A percentile compares a stretch with the other conserved stretches of the same genome.
phyloP scores from a whole-genome alignment of 1,284 basidiomycete genomes.

The Cronartium ribicola region DNA sequence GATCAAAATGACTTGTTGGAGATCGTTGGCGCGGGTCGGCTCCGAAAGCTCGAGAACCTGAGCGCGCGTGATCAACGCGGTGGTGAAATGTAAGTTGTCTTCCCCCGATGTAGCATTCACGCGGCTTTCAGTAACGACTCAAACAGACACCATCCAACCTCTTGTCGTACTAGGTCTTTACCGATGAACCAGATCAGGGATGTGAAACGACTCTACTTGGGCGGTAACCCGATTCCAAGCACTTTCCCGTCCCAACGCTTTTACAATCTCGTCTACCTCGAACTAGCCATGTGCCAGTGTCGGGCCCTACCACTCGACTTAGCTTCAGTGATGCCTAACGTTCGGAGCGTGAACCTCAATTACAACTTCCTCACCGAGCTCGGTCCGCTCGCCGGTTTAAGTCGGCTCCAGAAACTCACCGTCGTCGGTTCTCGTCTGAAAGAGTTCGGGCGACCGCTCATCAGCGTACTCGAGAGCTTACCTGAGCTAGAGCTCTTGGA shows the following conservation, averaged over 20 bases:
- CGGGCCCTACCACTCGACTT: conserved; percentile 68
- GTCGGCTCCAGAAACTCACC: conserved; percentile 71
- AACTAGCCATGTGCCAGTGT: conserved; percentile 84
- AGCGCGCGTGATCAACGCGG: conserved; percentile 83
- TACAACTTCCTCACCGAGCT: conserved; percentile 81
- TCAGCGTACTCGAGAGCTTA: conserved; percentile 67
- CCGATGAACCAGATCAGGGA: conserved; percentile 73
- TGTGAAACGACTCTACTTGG: conserved; percentile 87
- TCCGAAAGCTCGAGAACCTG: conserved; percentile 77
- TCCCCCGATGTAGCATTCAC: not conserved
- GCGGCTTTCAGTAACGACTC: conserved; percentile 29
- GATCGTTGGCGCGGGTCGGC: conserved; percentile 56
- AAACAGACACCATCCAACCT: not conserved
- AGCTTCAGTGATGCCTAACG: conserved; percentile 68
- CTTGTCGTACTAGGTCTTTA: conserved; percentile 48
- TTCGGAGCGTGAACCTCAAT: conserved; percentile 88
- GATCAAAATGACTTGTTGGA: conserved; percentile 73
- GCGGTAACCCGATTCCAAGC: conserved; percentile 57
- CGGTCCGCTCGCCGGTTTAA: conserved; percentile 66
- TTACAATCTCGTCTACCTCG: conserved; percentile 86
- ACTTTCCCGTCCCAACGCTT: conserved; percentile 62
- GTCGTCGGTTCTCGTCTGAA: conserved; percentile 77
- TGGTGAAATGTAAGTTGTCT: conserved; percentile 63
- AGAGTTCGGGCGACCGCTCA: conserved; percentile 62
- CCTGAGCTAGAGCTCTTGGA: conserved; percentile 77